phyloP scores from a whole-genome alignment of 805 yeast species.

The Metschnikowia lachancei region DNA sequence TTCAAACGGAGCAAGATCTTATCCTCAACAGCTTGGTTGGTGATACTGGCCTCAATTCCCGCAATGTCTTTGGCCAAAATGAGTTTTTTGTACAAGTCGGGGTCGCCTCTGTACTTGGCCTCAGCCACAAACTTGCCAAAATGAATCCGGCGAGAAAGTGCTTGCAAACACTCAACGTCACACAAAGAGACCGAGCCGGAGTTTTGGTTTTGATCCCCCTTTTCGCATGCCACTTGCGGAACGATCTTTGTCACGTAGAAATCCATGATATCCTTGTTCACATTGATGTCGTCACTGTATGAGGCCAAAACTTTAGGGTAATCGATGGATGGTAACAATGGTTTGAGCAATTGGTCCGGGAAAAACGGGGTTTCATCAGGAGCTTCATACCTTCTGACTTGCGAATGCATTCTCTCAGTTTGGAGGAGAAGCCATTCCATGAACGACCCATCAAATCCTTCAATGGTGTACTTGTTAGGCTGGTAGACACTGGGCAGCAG shows the following conservation, averaged over 20 bases:
- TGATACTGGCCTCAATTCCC: constrained; percentile 78
- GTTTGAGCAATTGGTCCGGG: constrained; percentile 61
- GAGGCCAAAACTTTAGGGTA: constrained; percentile 79
- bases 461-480: constrained; percentile 53
- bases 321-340: constrained; percentile 75
- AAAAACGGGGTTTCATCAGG: constrained; percentile 94
- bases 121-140: constrained; percentile 98
- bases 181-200: constrained; percentile 80
- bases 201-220: constrained; percentile 79
- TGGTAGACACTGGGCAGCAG: constrained; percentile 74
- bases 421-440: constrained; percentile 82
- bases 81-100: constrained; percentile 57
- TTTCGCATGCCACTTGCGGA: constrained; percentile 63
- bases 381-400: constrained; percentile 84
- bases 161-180: constrained; percentile 85
- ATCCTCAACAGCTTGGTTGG: constrained; percentile 83
- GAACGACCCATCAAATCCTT: constrained; percentile 73
- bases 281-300: constrained; percentile 71
- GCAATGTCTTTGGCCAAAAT: constrained; percentile 63
- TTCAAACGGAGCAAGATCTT: constrained; percentile 75
- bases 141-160: constrained; percentile 88
- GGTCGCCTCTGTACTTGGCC: constrained; percentile 75
- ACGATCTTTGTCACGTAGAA: constrained; percentile 73
- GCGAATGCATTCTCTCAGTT: constrained; percentile 63
- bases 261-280: constrained; percentile 64